Evolutionary conservation across 2,329 filamentous ascomycete genomes (phyloP), one percentile per base, ranked within the genome.

Genomic region (Metarhizium sp.): DNA sequence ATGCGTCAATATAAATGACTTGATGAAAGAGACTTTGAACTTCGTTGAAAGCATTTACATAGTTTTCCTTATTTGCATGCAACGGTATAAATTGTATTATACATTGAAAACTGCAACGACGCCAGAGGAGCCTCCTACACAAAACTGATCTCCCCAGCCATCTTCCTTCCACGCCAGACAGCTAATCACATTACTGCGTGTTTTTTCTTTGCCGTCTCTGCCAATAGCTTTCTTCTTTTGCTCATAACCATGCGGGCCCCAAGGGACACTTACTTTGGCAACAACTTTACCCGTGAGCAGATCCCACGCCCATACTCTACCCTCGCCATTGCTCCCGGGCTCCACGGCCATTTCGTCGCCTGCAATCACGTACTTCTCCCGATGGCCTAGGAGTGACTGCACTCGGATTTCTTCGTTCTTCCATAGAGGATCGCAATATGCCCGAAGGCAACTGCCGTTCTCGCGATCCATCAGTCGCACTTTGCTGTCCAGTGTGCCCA

Each of bases 221-320:
- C 81, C 82, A 14, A 86, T 69, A 13, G 76, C 74, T 61, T 71
- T 79, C 67, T 76, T 83, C 65, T 71, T 74, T 0, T 68, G 68
- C 43, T 76, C 75, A 45, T 71, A 70, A 3, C 74, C 76, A n/a
- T 66, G 64, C 4, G 78, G 78, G 1, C 80, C 79, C 80, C 80
- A 82, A 0, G 81, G 79, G 3, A 82, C 74, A 40, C 67, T 71
- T 6, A 96, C 71, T 60, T 75, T 82, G 36, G 87, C 82, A 56
- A 82, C 75, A 52, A 88, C 67, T 54, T 84, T 80, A 1, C 90
- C 92, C 6, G 80, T 86, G 54, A 96, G 68, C 20, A 95, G 73
- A 72, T 96, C 91, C 92, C 92, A 97, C 1, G 84, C 89, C 74
- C 86, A 85, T 7, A 91, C 71, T 63, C 77, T 77, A 2, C 87